Percentiles rank a stretch among this genome's conserved stretches.
Evolutionary conservation across 1,139 yeast genomes (phyloP).

Genomic region (Diutina scorzettiae): DNA sequence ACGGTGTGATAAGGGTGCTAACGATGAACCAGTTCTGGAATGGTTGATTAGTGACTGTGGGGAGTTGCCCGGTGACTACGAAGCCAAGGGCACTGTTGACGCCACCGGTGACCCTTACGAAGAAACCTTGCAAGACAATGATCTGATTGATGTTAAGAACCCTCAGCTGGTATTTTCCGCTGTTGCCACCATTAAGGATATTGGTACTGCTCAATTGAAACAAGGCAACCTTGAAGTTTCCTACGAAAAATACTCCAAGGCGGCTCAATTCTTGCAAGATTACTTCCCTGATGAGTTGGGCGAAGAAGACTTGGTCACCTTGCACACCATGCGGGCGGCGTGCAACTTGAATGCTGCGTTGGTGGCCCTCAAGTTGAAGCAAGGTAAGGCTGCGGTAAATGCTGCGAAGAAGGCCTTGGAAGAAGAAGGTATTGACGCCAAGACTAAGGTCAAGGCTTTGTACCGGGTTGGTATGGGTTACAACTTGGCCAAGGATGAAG

Average conservation of each 20-base stretch:
- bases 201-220: slow-evolving; percentile 70
- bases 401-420: slow-evolving; percentile 60
- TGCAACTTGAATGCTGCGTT: slow-evolving; percentile 62
- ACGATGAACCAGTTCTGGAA: slow-evolving; percentile 10
- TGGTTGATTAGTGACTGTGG: slow-evolving; percentile 12
- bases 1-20: slow-evolving; percentile 13
- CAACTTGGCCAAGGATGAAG: slow-evolving; percentile 53
- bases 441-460: slow-evolving; percentile 69
- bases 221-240: slow-evolving; percentile 46
- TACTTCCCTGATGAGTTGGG: slow-evolving; percentile 64
- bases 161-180: slow-evolving; percentile 60
- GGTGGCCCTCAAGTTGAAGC: slow-evolving; percentile 54
- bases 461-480: slow-evolving; percentile 80
- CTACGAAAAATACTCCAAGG: slow-evolving; percentile 58
- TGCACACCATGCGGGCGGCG: slow-evolving; percentile 20
- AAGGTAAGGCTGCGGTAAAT: slow-evolving; percentile 42
- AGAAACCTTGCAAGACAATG: slow-evolving; percentile 65
- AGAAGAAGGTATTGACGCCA: slow-evolving; percentile 48
- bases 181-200: slow-evolving; percentile 53
- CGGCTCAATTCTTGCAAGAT: slow-evolving; percentile 53
- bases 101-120: slow-evolving; percentile 75
- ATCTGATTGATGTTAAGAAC: slow-evolving; percentile 43
- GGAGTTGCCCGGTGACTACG: slow-evolving; percentile 38
- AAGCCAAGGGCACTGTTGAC: slow-evolving; percentile 21
- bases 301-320: slow-evolving; percentile 26